Percentiles rank a stretch among this genome's conserved stretches.
Evolutionary conservation across 169 alveolate species (phyloP).

Genomic region (Babesia bovis): DNA sequence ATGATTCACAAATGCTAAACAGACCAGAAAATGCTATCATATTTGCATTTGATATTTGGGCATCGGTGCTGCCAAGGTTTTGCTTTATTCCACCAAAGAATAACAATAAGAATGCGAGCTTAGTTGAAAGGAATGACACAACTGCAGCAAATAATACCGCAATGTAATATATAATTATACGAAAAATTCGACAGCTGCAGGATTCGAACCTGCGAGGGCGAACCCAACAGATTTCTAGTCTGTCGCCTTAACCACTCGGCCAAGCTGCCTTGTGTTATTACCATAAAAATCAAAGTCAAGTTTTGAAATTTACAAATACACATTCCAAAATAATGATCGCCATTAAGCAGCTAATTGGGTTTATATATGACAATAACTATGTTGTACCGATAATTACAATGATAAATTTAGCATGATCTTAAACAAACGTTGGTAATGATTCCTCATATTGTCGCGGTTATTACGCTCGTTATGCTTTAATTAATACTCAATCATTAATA

Average conservation of each 20-base stretch:
- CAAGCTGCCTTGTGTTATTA: too few species aligned
- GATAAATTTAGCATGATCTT: too few species aligned
- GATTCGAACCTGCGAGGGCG: slow-evolving; percentile 96
- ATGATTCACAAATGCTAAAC: background rate
- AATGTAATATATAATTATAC: too few species aligned
- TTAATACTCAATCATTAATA: background rate
- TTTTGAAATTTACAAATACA: too few species aligned
- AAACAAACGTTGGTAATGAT: too few species aligned
- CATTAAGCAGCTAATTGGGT: too few species aligned
- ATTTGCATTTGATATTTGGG: slow-evolving; percentile 32
- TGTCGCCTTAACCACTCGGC: too few species aligned
- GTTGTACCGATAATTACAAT: too few species aligned
- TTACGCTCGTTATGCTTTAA: background rate
- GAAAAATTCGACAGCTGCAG: slow-evolving; percentile 89
- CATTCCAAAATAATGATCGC: too few species aligned
- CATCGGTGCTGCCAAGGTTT: slow-evolving; percentile 34
- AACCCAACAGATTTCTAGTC: slow-evolving; percentile 94
- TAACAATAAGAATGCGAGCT: background rate
- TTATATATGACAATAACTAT: too few species aligned
- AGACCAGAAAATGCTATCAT: slow-evolving; percentile 18
- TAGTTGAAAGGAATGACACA: background rate
- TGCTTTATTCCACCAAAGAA: slow-evolving; percentile 3
- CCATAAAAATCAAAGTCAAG: too few species aligned
- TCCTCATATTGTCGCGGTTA: too few species aligned
- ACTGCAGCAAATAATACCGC: background rate